Evolutionary conservation across 2,329 filamentous ascomycete species (phyloP).

Genomic region (Hypoxylon sp.): DNA sequence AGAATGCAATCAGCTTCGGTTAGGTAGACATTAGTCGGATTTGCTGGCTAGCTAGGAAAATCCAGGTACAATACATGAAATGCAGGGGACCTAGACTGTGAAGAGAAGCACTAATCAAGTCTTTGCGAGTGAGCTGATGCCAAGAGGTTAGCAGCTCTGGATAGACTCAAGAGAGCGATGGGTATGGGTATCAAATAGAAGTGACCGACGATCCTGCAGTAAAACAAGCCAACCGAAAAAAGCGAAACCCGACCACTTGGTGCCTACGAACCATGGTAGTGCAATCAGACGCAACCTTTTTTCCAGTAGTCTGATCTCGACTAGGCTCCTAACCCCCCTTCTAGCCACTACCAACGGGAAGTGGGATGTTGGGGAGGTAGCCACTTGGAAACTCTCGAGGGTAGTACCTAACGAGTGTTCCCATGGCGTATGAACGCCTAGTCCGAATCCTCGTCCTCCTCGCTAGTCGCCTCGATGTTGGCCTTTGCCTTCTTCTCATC

Average conservation of each 20-base stretch:
- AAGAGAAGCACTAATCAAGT: conserved; percentile 11
- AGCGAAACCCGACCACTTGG: not conserved
- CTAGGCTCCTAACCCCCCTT: not conserved
- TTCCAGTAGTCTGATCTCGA: not conserved
- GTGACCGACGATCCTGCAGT: conserved; percentile 15
- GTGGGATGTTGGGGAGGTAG: not conserved
- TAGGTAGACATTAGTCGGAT: not conserved
- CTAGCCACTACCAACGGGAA: not conserved
- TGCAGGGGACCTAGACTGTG: conserved; percentile 5
- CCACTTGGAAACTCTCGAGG: not conserved
- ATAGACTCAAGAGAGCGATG: conserved; percentile 26
- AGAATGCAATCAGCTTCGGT: not conserved
- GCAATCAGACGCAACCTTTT: conserved; percentile 3
- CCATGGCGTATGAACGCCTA: conserved; percentile 22
- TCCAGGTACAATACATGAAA: conserved; percentile 1
- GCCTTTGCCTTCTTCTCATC: conserved; percentile 62
- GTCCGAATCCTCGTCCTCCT: conserved; percentile 62
- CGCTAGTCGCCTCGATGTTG: conserved; percentile 75
- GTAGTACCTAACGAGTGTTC: not conserved
- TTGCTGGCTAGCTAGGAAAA: not conserved
- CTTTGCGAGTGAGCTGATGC: not conserved
- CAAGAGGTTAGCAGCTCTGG: not conserved
- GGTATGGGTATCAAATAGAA: conserved; percentile 31
- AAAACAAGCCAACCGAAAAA: conserved; percentile 6
- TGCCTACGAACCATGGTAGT: not conserved